These are phyloP conservation scores for Coniochaeta ligniaria DNA, from an alignment of 2,329 filamentous ascomycete species.

Conservation along the genomic window DNA sequence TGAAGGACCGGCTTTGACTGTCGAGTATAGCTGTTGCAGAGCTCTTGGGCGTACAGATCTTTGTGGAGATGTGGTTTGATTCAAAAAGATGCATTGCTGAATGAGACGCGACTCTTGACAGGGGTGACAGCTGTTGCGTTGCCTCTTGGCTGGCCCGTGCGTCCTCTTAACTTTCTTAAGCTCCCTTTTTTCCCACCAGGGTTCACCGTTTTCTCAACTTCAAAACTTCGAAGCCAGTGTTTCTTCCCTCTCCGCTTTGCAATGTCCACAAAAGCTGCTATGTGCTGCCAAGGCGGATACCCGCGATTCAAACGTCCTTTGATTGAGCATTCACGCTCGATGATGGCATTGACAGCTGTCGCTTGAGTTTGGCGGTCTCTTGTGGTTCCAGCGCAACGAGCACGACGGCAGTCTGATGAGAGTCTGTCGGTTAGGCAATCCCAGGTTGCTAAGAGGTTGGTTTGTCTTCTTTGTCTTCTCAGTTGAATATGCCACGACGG, in stretches of 20 bases:
- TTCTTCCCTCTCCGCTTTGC: background rate
- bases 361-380: background rate
- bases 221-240: background rate
- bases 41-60: background rate
- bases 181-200: background rate
- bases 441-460: background rate
- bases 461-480: background rate
- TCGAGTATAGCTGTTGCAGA: background rate
- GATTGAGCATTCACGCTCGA: background rate
- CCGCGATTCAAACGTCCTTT: background rate
- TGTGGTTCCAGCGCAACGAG: background rate
- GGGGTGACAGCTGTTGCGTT: background rate
- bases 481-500: slow-evolving; percentile 41
- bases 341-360: background rate
- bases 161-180: background rate
- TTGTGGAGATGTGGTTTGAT: background rate
- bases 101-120: background rate
- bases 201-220: background rate
- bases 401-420: background rate
- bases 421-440: background rate
- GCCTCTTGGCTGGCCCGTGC: background rate
- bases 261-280: too few species aligned
- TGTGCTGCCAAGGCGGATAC: background rate
- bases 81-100: background rate
- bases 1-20: background rate